Conservation (phyloP, 495 filamentous ascomycete species). For the Astrocystis sublimbata region DNA sequence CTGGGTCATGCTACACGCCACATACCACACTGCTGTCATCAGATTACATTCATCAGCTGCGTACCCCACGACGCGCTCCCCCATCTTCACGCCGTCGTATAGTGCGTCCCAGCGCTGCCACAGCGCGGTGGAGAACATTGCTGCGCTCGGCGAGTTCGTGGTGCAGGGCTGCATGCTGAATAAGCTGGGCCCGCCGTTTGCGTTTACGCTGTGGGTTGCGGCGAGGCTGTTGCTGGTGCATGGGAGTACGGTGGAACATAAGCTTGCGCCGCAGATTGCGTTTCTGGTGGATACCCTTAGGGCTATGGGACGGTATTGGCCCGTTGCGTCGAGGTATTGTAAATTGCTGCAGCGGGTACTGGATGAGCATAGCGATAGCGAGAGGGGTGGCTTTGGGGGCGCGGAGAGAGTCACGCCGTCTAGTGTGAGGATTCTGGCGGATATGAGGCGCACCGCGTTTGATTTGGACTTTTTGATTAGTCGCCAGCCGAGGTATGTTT, state of each 20-base stretch:
- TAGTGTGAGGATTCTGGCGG: conserved; percentile 80
- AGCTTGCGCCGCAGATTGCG: conserved; percentile 71
- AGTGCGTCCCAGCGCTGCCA: conserved; percentile 79
- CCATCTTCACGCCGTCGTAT: conserved; percentile 83
- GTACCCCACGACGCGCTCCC: conserved; percentile 82
- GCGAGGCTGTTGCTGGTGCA: conserved; percentile 83
- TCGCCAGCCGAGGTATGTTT: conserved; percentile 65
- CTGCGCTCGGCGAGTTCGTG: conserved; percentile 72
- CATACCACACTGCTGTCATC: conserved; percentile 74
- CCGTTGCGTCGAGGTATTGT: conserved; percentile 79
- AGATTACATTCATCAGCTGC: conserved; percentile 89
- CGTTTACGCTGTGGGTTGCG: conserved; percentile 91
- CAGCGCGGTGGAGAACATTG: conserved; percentile 79
- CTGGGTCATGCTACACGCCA: conserved; percentile 88
- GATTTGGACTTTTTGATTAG: conserved; percentile 87
- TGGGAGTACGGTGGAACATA: conserved; percentile 81
- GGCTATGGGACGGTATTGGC: conserved; percentile 80
- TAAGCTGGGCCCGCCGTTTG: conserved; percentile 83
- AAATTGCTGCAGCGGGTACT: conserved; percentile 78
- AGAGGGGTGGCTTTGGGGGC: conserved; percentile 49
- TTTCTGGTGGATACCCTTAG: conserved; percentile 78
- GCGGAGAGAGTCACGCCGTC: conserved; percentile 72
- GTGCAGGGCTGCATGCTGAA: conserved; percentile 69
- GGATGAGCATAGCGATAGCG: conserved; percentile 78
- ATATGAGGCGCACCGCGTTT: conserved; percentile 84